Evolutionary conservation across 192 early-diverging fungal genomes (phyloP).

Genomic region (Diversispora eburnea): DNA sequence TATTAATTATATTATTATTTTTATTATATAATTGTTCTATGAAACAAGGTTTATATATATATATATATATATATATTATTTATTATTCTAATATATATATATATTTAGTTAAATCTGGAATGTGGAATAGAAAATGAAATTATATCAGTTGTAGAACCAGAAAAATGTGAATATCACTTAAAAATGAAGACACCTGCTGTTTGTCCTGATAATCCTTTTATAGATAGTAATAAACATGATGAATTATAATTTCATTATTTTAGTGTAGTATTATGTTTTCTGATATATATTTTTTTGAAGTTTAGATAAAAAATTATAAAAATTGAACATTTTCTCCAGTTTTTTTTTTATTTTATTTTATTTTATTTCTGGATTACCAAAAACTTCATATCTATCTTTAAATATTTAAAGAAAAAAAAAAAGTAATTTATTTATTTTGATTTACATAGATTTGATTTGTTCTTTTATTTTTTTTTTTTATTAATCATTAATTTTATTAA

Average conservation of each 20-base stretch:
- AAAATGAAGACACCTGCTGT: slow-evolving; percentile 76
- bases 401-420: too few relatives aligned
- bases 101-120: slow-evolving; percentile 48
- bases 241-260: slow-evolving; percentile 16
- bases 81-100: slow-evolving; percentile 39
- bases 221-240: neutral
- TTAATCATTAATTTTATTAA: too few relatives aligned
- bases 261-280: too few relatives aligned
- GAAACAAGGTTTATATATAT: neutral
- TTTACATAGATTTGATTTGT: too few relatives aligned
- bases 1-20: neutral
- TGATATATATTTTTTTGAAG: too few relatives aligned
- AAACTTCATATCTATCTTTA: too few relatives aligned
- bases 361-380: too few relatives aligned
- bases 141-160: slow-evolving; percentile 76
- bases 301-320: too few relatives aligned
- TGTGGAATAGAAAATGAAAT: slow-evolving; percentile 74
- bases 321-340: too few relatives aligned
- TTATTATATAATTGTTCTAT: neutral
- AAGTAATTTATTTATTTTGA: too few relatives aligned
- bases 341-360: too few relatives aligned
- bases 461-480: too few relatives aligned
- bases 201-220: slow-evolving; percentile 42
- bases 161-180: slow-evolving; percentile 90
- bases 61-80: neutral